Conservation (phyloP, 768 basidiomycete genomes). For the Leccinum barrowsii region DNA sequence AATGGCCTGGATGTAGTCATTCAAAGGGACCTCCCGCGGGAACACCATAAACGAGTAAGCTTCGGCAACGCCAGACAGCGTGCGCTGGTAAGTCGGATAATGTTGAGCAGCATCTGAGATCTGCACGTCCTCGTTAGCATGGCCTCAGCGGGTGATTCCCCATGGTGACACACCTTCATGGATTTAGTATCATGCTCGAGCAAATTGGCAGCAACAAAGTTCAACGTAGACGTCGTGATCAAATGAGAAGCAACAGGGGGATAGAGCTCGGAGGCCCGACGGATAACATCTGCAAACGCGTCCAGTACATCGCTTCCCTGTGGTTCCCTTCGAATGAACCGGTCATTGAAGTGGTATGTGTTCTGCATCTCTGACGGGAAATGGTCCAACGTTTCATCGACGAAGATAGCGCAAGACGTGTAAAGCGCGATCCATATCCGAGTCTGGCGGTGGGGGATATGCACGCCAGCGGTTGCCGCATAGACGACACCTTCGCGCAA, state of each 20-base stretch:
- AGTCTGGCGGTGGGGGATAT: background rate
- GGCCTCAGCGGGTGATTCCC: too few relatives aligned
- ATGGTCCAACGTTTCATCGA: background rate
- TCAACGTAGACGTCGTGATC: background rate
- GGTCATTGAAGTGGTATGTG: background rate
- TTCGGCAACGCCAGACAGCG: too few relatives aligned
- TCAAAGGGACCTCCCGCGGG: too few relatives aligned
- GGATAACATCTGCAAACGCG: background rate
- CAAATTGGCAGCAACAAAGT: background rate
- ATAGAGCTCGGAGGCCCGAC: background rate
- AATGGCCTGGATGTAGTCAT: too few relatives aligned
- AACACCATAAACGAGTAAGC: too few relatives aligned
- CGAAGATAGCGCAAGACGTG: background rate
- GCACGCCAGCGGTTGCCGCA: background rate
- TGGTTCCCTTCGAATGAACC: background rate
- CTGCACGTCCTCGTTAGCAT: too few relatives aligned
- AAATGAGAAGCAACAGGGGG: background rate
- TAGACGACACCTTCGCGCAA: background rate
- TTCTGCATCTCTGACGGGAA: background rate
- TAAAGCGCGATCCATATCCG: background rate
- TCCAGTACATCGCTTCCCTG: background rate
- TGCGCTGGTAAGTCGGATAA: too few relatives aligned
- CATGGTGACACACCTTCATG: background rate
- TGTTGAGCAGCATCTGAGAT: too few relatives aligned
- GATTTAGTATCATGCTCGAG: background rate